These are phyloP conservation scores for Phaseolus coccineus DNA, from an alignment of 331 rosid genomes.

Conservation along the genomic window DNA sequence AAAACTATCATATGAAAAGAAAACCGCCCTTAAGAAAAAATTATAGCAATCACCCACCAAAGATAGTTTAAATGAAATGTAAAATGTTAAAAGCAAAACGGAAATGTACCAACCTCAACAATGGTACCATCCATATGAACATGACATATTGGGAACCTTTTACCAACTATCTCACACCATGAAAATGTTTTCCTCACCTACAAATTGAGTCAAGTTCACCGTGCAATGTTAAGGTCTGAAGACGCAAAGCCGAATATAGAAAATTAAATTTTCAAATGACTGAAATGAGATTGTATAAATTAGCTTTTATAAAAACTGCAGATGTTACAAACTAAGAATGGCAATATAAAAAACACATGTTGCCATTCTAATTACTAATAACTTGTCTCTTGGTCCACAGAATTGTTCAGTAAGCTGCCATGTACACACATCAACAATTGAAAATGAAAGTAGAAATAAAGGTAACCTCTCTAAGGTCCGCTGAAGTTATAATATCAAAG, in stretches of 20 bases:
- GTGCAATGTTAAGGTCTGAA: slow-evolving; percentile 33
- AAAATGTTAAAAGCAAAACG: background rate
- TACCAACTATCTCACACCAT: slow-evolving; percentile 90
- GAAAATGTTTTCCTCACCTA: slow-evolving; percentile 83
- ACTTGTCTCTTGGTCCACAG: background rate
- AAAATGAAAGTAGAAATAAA: slow-evolving; percentile 35
- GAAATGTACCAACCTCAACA: slow-evolving; percentile 70
- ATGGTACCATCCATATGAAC: slow-evolving; percentile 72
- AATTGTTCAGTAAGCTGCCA: slow-evolving; percentile 5
- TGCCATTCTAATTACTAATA: slow-evolving; percentile 15
- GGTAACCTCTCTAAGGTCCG: slow-evolving; percentile 79
- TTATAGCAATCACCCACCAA: slow-evolving; percentile 20
- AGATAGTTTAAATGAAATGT: slow-evolving; percentile 24
- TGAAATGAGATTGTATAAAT: slow-evolving; percentile 17
- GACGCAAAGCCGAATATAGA: slow-evolving; percentile 22
- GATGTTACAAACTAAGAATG: slow-evolving; percentile 16
- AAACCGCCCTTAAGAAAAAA: slow-evolving; percentile 1
- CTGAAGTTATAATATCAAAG: slow-evolving; percentile 86
- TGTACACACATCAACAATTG: slow-evolving; percentile 4
- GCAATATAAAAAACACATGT: slow-evolving; percentile 30
- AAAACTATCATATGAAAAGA: slow-evolving; percentile 29
- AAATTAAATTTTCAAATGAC: slow-evolving; percentile 18
- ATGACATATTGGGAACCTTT: slow-evolving; percentile 90
- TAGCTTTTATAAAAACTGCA: background rate
- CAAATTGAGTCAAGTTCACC: slow-evolving; percentile 46